Conservation (phyloP, 345 rosid genomes). For the Gossypium sturtianum region DNA sequence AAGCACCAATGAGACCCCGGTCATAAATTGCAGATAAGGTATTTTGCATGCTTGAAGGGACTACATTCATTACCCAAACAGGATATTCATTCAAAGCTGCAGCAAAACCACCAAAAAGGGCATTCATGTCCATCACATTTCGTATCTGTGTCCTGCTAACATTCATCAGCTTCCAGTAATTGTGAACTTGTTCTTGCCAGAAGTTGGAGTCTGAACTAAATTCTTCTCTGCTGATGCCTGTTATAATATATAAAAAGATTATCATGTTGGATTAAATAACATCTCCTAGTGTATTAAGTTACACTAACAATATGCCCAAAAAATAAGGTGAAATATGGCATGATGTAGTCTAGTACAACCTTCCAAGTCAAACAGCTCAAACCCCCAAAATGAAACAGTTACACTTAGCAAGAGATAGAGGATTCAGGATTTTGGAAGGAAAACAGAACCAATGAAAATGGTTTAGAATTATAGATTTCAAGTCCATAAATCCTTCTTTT, state of each 20-base stretch:
- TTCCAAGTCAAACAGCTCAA: slow-evolving; percentile 4
- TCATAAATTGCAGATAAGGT: slow-evolving; percentile 70
- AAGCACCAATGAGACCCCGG: slow-evolving; percentile 71
- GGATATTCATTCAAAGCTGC: slow-evolving; percentile 56
- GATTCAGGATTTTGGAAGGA: not conserved
- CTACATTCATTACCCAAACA: slow-evolving; percentile 92
- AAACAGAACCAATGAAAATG: not conserved
- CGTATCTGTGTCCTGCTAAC: slow-evolving; percentile 43
- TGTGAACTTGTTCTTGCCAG: slow-evolving; percentile 70
- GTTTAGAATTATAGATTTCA: not conserved
- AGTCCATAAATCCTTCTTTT: not conserved
- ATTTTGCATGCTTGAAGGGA: slow-evolving; percentile 62
- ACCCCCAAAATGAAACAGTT: not conserved
- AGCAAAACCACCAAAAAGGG: slow-evolving; percentile 77
- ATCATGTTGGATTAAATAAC: not conserved
- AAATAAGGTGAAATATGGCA: not conserved
- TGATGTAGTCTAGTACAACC: not conserved
- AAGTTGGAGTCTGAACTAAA: slow-evolving; percentile 46
- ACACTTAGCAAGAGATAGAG: not conserved
- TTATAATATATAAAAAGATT: slow-evolving; percentile 4
- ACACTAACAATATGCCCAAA: not conserved
- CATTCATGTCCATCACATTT: slow-evolving; percentile 91
- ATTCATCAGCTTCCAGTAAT: slow-evolving; percentile 68
- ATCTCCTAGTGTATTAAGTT: not conserved
- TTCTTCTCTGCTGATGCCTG: slow-evolving; percentile 66